phyloP scores from a whole-genome alignment of 805 yeast genomes.

The Lipomyces spencermartinsiae region DNA sequence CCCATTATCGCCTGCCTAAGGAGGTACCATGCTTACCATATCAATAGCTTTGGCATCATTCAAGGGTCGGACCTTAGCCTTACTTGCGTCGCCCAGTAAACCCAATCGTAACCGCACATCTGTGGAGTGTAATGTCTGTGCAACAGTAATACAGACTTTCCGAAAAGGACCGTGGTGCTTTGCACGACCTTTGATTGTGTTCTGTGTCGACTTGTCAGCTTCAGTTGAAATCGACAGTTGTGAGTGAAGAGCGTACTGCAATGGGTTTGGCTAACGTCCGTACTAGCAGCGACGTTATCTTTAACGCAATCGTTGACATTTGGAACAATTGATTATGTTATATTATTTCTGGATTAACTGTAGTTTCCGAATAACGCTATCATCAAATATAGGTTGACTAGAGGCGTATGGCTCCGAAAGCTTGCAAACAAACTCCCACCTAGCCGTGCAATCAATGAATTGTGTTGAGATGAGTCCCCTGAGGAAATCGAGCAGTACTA shows the following conservation, averaged over 20 bases:
- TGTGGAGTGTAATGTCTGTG: conserved; percentile 71
- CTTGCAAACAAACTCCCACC: background rate
- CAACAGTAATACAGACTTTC: conserved; percentile 66
- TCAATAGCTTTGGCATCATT: conserved; percentile 84
- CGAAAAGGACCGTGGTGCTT: conserved; percentile 71
- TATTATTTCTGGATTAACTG: background rate
- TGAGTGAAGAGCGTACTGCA: conserved; percentile 52
- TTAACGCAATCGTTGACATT: conserved; percentile 81
- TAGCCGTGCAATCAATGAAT: background rate
- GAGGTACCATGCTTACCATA: conserved; percentile 42
- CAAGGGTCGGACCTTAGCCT: conserved; percentile 67
- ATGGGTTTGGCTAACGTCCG: conserved; percentile 82
- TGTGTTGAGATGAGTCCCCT: background rate
- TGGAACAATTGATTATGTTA: background rate
- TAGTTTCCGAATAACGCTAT: background rate
- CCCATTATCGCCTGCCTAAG: background rate
- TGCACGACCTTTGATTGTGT: conserved; percentile 72
- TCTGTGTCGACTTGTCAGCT: conserved; percentile 44
- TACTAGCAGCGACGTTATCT: conserved; percentile 71
- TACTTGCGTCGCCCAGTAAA: conserved; percentile 59
- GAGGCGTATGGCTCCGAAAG: background rate
- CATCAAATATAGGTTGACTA: background rate
- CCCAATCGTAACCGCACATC: conserved; percentile 68
- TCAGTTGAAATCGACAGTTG: background rate
- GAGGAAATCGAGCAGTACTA: background rate